Evolutionary conservation across 2,329 filamentous ascomycete species (phyloP), one percentile per base, ranked within the genome.

Genomic region (Aspergillus novofumigatus): DNA sequence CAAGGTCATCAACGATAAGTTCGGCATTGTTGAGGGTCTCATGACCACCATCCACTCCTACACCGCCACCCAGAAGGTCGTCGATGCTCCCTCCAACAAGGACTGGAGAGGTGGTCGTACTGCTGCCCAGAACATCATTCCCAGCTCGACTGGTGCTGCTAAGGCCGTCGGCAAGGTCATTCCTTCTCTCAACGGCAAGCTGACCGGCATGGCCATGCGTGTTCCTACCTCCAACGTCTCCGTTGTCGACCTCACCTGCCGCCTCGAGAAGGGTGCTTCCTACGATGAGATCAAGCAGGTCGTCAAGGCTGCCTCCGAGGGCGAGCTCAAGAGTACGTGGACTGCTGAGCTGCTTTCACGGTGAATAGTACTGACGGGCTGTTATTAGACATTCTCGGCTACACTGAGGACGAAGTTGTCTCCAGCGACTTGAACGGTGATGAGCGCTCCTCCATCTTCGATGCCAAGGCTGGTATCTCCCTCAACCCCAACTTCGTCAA

Each of bases 101-200:
- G 94, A 97, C 85, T 99, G 93, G 93, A 90, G 93, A 82, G 94
- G 94, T 87, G 94, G 94, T 80, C 94, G 94, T 83, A 92, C 91
- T 72, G 94, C 94, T 82, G 94, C 94, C 75, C 90, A 96, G 86
- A 97, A 99, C 89, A 97, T 97, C 86, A 97, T 99, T 76, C 94
- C 94, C 80, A 91, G 87, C 84, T 96, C 91, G 86, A 99, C 94
- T 67, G 94, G 94, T 87, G 94, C 94, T 79, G 94, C 94, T 78
- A 99, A 99, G 91, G 94, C 94, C 77, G 94, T 99, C 82, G 94
- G 94, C 83, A 99, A 99, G 89, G 94, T 97, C 84, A 97, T 97
- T 74, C 94, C 94, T 71, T 82, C 86, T 70, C 88, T 99, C 69
- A 97, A 97, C 83, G 94, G 94, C 86, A 99, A 99, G 89, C 91